These are phyloP conservation scores for Melaleuca quinquenervia DNA, from an alignment of 345 rosid species.

Conservation along the genomic window DNA sequence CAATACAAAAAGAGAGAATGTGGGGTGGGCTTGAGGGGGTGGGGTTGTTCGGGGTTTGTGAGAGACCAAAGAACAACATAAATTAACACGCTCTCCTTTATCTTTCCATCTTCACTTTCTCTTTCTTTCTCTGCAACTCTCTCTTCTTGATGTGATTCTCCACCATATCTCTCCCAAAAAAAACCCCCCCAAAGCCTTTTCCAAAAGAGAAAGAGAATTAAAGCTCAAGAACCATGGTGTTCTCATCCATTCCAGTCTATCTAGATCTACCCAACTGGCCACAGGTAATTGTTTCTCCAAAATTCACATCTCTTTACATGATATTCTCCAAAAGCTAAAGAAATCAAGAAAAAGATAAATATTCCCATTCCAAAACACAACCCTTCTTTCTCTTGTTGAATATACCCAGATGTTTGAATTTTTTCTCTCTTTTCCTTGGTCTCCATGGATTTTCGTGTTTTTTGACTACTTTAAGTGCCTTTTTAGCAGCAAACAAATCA, in stretches of 20 bases:
- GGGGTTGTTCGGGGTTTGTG: background rate
- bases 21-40: background rate
- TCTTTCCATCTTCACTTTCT: conserved; percentile 19
- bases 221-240: conserved; percentile 13
- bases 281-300: conserved; percentile 18
- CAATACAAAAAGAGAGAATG: conserved; percentile 7
- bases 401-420: conserved; percentile 24
- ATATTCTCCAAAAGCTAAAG: background rate
- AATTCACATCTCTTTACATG: background rate
- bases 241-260: conserved; percentile 48
- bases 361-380: conserved; percentile 15
- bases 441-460: background rate
- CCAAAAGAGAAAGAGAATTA: conserved; percentile 22
- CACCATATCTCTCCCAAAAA: conserved; percentile 20
- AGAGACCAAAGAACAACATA: conserved; percentile 16
- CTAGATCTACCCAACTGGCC: conserved; percentile 61
- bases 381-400: conserved; percentile 26
- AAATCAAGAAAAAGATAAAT: conserved; percentile 6
- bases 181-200: conserved; percentile 22
- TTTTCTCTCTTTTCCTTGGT: background rate
- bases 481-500: conserved; percentile 27
- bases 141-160: conserved; percentile 53
- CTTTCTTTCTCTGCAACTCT: conserved; percentile 34
- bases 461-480: background rate
- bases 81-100: conserved; percentile 23